Evolutionary conservation across 495 filamentous ascomycete genomes (phyloP).

Genomic region (Hypoxylon trugodes): DNA sequence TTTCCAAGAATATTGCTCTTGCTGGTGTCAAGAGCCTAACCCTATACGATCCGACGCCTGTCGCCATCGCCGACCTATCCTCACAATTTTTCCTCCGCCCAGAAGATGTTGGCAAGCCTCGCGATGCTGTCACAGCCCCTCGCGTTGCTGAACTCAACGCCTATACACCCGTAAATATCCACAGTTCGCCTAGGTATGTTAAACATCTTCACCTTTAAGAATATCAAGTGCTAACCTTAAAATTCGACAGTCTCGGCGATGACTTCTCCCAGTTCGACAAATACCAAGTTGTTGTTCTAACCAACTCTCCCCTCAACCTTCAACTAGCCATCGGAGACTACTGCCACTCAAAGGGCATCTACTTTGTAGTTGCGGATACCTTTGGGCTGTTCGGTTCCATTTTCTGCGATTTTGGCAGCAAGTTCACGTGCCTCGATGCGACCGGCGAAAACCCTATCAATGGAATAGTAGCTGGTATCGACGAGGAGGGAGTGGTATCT

Average conservation of each 20-base stretch:
- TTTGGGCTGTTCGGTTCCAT: slow-evolving; percentile 94
- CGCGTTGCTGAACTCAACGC: slow-evolving; percentile 94
- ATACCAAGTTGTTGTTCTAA: slow-evolving; percentile 93
- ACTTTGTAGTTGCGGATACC: slow-evolving; percentile 84
- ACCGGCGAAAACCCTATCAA: slow-evolving; percentile 88
- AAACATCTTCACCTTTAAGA: not conserved
- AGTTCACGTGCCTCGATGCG: slow-evolving; percentile 87
- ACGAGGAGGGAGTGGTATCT: slow-evolving; percentile 88
- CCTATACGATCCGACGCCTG: slow-evolving; percentile 83
- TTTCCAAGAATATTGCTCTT: slow-evolving; percentile 98
- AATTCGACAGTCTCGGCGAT: slow-evolving; percentile 61
- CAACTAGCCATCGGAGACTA: slow-evolving; percentile 88
- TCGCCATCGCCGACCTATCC: slow-evolving; percentile 84
- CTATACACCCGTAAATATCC: slow-evolving; percentile 87
- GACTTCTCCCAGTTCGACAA: slow-evolving; percentile 81
- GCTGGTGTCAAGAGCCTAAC: slow-evolving; percentile 89
- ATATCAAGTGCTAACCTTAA: slow-evolving; percentile 28
- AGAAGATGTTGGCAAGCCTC: slow-evolving; percentile 90
- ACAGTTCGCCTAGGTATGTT: slow-evolving; percentile 61
- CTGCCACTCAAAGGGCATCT: slow-evolving; percentile 91
- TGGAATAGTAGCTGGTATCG: slow-evolving; percentile 91
- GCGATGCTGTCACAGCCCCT: slow-evolving; percentile 85
- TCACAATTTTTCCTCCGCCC: slow-evolving; percentile 94
- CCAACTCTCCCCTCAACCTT: slow-evolving; percentile 78
- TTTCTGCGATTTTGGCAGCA: slow-evolving; percentile 96